Percentiles rank a stretch among this genome's conserved stretches.
Evolutionary conservation across 148 eudicot genomes (phyloP).

Genomic region (Heliosperma pusillum): DNA sequence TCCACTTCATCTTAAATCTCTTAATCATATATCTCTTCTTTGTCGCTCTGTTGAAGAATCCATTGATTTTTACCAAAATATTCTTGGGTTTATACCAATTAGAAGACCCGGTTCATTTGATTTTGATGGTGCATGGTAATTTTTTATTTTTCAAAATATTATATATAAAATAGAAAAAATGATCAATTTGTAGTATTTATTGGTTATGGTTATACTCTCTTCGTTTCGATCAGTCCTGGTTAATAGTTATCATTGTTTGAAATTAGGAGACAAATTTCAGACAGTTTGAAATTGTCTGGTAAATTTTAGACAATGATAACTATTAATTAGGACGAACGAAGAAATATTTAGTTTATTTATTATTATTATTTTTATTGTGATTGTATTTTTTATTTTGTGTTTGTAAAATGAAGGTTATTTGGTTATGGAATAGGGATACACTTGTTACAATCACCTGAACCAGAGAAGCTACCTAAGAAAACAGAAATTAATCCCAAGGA

Average conservation of each 20-base stretch:
- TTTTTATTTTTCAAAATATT: neutral
- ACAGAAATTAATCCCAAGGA: slow-evolving; percentile 74
- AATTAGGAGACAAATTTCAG: too few relatives aligned
- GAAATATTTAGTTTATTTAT: neutral
- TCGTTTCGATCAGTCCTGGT: too few relatives aligned
- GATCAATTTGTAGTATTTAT: too few relatives aligned
- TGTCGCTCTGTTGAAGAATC: slow-evolving; percentile 80
- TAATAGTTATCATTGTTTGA: too few relatives aligned
- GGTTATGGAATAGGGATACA: slow-evolving; percentile 82
- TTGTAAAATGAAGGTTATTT: slow-evolving; percentile 47
- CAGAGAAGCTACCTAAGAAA: slow-evolving; percentile 56
- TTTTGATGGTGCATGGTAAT: slow-evolving; percentile 88
- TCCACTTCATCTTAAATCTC: slow-evolving; percentile 62
- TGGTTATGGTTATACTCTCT: too few relatives aligned
- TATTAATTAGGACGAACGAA: too few relatives aligned
- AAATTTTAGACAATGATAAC: too few relatives aligned
- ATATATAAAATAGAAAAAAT: too few relatives aligned
- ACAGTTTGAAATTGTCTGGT: too few relatives aligned
- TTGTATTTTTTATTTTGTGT: neutral
- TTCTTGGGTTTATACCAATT: slow-evolving; percentile 77
- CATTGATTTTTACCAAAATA: slow-evolving; percentile 61
- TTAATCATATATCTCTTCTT: slow-evolving; percentile 76
- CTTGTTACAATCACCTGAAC: slow-evolving; percentile 63
- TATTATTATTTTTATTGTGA: neutral
- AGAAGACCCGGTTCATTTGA: slow-evolving; percentile 75